Percentiles rank a stretch among this genome's conserved stretches.
Conservation (phyloP, 129 eudicot genomes). For the Saposhnikovia divaricata region DNA sequence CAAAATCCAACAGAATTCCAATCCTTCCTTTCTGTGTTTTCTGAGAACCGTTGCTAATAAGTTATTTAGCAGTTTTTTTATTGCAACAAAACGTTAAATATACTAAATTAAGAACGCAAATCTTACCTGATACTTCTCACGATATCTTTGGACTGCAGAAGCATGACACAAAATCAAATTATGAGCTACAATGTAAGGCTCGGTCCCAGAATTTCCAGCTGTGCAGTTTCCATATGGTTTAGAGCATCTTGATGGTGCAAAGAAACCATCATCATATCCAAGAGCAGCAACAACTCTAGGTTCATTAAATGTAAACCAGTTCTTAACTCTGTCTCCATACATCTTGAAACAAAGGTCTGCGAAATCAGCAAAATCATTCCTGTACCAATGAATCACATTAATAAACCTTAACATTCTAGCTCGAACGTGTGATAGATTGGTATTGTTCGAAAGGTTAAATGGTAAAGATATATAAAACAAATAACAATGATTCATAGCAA, state of each 20-base stretch:
- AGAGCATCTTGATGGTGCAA: slow-evolving; percentile 89
- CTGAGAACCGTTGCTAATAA: slow-evolving; percentile 26
- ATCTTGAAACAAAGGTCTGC: slow-evolving; percentile 89
- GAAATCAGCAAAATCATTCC: slow-evolving; percentile 80
- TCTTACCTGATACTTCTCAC: slow-evolving; percentile 64
- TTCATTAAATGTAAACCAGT: slow-evolving; percentile 88
- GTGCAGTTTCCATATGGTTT: slow-evolving; percentile 78
- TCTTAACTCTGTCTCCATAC: slow-evolving; percentile 85
- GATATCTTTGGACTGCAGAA: slow-evolving; percentile 74
- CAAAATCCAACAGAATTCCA: slow-evolving; percentile 81
- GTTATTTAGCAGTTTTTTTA: background rate
- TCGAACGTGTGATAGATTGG: background rate
- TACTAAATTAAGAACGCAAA: background rate
- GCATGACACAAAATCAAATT: slow-evolving; percentile 74
- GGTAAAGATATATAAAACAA: background rate
- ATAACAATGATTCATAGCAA: background rate
- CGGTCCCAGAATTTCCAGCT: slow-evolving; percentile 70
- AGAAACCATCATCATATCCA: slow-evolving; percentile 64
- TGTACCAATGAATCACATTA: slow-evolving; percentile 11
- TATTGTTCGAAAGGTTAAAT: background rate
- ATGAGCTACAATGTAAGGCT: slow-evolving; percentile 87
- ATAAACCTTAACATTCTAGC: background rate
- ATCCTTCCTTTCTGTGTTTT: slow-evolving; percentile 66
- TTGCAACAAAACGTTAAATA: background rate
- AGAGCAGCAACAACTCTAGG: slow-evolving; percentile 83